A percentile compares a stretch with the other conserved stretches of the same genome.
These are phyloP conservation scores for Lepiota brunneoincarnata DNA, from an alignment of 768 basidiomycete species.

Conservation along the genomic window DNA sequence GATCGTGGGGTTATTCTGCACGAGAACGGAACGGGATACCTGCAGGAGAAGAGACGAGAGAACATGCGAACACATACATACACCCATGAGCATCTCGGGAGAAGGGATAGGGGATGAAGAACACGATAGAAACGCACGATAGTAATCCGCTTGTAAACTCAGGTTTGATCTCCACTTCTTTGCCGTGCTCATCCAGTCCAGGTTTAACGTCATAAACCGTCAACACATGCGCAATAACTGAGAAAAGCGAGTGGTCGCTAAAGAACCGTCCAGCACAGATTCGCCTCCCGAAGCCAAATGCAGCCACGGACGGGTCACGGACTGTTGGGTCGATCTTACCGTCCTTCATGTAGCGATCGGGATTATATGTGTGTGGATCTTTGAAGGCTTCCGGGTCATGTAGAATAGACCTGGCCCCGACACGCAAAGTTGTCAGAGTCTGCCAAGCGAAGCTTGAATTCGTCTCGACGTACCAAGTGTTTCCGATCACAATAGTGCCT, in stretches of 20 bases:
- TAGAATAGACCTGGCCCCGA: constrained; percentile 12
- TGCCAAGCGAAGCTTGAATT: too few relatives aligned
- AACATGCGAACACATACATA: too few relatives aligned
- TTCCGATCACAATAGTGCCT: constrained; percentile 14
- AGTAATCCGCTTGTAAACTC: constrained; percentile 8
- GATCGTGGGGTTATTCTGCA: constrained; percentile 5
- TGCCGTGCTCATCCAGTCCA: constrained; percentile 16
- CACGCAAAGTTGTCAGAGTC: not conserved
- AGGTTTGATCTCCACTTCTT: constrained; percentile 12
- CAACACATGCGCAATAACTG: constrained; percentile 15
- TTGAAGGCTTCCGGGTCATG: constrained; percentile 14
- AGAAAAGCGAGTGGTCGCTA: constrained; percentile 14
- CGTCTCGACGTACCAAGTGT: constrained; percentile 11
- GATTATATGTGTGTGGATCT: constrained; percentile 12
- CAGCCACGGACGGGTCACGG: constrained; percentile 6
- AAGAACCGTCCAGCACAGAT: constrained; percentile 21
- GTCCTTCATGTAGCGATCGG: constrained; percentile 16
- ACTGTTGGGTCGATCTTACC: constrained; percentile 3
- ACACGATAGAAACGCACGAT: constrained; percentile 1
- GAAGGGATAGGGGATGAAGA: too few relatives aligned
- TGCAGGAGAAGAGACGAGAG: not conserved
- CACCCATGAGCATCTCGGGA: too few relatives aligned
- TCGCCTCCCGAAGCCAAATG: constrained; percentile 12
- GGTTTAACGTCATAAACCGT: constrained; percentile 18
- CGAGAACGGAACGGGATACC: constrained; percentile 9